Percentiles rank a stretch among this genome's conserved stretches.
Evolutionary conservation across 441 rosid species (phyloP).

Genomic region (Arabidopsis hybrid): DNA sequence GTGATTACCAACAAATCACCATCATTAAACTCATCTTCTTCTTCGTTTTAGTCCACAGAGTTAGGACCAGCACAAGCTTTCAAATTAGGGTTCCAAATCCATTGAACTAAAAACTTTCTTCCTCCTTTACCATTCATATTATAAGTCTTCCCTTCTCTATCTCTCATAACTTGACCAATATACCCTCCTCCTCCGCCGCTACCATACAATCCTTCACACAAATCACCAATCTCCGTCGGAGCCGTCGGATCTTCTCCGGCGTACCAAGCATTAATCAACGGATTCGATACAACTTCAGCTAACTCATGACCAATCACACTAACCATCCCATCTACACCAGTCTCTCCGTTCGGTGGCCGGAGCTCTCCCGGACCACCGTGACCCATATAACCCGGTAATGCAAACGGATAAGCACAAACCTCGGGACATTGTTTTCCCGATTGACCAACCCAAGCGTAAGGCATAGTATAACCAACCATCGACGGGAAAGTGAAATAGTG

Average conservation of each 20-base stretch:
- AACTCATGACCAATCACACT: slow-evolving; percentile 93
- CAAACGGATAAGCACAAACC: slow-evolving; percentile 90
- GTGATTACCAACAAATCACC: slow-evolving; percentile 33
- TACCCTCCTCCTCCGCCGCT: slow-evolving; percentile 94
- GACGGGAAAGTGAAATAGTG: slow-evolving; percentile 95
- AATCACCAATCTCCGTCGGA: slow-evolving; percentile 89
- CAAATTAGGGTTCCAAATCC: slow-evolving; percentile 81
- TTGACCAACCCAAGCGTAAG: slow-evolving; percentile 94
- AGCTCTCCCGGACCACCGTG: slow-evolving; percentile 65
- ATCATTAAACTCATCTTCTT: slow-evolving; percentile 15
- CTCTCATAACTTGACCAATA: slow-evolving; percentile 81
- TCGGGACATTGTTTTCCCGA: slow-evolving; percentile 87
- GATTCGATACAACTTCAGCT: slow-evolving; percentile 85
- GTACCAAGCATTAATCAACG: slow-evolving; percentile 91
- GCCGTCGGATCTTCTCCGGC: slow-evolving; percentile 97
- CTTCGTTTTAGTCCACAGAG: slow-evolving; percentile 50
- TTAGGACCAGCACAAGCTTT: slow-evolving; percentile 89
- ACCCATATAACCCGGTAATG: slow-evolving; percentile 85
- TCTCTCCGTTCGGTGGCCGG: slow-evolving; percentile 77
- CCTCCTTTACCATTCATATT: slow-evolving; percentile 79
- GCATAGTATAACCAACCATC: slow-evolving; percentile 87
- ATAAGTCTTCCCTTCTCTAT: slow-evolving; percentile 58
- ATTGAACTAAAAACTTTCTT: slow-evolving; percentile 77
- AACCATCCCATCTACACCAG: slow-evolving; percentile 92
- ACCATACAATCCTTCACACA: slow-evolving; percentile 92